Conservation (phyloP, 1,284 basidiomycete genomes). For the Pisolithus thermaeus region DNA sequence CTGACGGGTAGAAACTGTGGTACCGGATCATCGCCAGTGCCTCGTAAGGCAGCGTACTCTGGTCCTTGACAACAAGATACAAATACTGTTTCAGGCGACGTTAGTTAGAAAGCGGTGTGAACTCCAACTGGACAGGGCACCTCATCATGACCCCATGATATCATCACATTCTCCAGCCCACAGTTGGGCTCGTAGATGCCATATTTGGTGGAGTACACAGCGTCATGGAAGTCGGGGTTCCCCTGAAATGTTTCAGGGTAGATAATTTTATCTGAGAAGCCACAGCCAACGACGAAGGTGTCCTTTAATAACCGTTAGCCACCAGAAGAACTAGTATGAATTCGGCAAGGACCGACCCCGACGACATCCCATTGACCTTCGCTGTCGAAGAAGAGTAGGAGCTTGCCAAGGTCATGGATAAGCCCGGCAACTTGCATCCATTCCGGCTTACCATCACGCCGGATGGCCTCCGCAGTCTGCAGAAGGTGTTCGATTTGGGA, state of each 20-base stretch:
- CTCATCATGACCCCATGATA: conserved; percentile 90
- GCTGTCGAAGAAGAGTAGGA: conserved; percentile 76
- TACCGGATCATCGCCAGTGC: conserved; percentile 90
- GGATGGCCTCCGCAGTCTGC: conserved; percentile 89
- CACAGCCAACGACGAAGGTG: conserved; percentile 84
- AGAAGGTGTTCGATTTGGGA: conserved; percentile 89
- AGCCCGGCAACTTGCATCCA: conserved; percentile 90
- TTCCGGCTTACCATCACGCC: conserved; percentile 82
- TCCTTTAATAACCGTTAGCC: conserved; percentile 43
- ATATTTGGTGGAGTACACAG: conserved; percentile 71
- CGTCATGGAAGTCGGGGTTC: conserved; percentile 74
- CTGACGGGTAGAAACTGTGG: conserved; percentile 87
- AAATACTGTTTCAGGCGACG: conserved; percentile 48
- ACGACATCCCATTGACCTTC: conserved; percentile 92
- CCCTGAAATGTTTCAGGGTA: conserved; percentile 79
- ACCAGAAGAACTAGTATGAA: conserved; percentile 5
- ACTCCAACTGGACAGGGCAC: conserved; percentile 28
- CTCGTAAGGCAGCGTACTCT: conserved; percentile 75
- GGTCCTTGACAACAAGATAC: conserved; percentile 72
- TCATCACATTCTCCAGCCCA: conserved; percentile 87
- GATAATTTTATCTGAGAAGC: conserved; percentile 78
- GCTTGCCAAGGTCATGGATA: conserved; percentile 84
- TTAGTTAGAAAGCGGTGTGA: conserved; percentile 10
- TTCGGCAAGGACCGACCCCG: conserved; percentile 46
- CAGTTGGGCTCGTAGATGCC: conserved; percentile 84